Base-by-base conservation (phyloP, 257 asterid species). In the Ocimum tenuiflorum region DNA sequence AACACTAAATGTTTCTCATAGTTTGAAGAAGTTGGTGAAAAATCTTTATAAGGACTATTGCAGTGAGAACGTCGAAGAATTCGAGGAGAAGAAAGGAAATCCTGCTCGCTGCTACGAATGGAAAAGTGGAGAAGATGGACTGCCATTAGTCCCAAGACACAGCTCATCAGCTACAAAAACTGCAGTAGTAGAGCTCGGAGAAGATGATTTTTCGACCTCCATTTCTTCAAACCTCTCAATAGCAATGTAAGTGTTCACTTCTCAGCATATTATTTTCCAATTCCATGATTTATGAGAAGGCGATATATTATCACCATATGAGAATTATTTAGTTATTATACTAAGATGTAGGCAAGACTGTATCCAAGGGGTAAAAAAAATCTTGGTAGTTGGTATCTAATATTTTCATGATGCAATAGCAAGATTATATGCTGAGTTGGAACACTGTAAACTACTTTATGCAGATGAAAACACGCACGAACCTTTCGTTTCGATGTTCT, bases 11-110 rank as follows among this genome's bases (percentile, higher is more conserved):
- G 73, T 79, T 56, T 74, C 68, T 2, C 71, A 59, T 48, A 70
- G 79, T 75, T 57, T 85, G 75, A 73, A 72, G 60, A 53, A 63
- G 57, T 43, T 85, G 73, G 87, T 79, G 80, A 77, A 65, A 58
- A 71, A 73, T 47, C 72, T 86, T 53, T 80, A 69, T 60, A 78
- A 77, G 61, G 54, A 68, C 60, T 71, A 75, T 56, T 22, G 67
- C 35, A 69, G 70, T 41, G 67, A 64, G 65, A 74, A 42, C 33
- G 69, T 60, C 20, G 65, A 59, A 8, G 72, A 55, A 33, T 72
- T 73, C n/a, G n/a, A n/a, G 43, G 48, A 13, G n/a, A 35, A 42
- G 61, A 72, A 65, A 4, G 63, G 43, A 62, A 41, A 22, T 14
- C 11, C 38, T 1, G 15, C 3, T 24, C 67, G 39, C 6, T 12